A percentile compares a stretch with the other conserved stretches of the same genome.
phyloP scores from a whole-genome alignment of 495 filamentous ascomycete species.

The Annulohypoxylon moriforme region DNA sequence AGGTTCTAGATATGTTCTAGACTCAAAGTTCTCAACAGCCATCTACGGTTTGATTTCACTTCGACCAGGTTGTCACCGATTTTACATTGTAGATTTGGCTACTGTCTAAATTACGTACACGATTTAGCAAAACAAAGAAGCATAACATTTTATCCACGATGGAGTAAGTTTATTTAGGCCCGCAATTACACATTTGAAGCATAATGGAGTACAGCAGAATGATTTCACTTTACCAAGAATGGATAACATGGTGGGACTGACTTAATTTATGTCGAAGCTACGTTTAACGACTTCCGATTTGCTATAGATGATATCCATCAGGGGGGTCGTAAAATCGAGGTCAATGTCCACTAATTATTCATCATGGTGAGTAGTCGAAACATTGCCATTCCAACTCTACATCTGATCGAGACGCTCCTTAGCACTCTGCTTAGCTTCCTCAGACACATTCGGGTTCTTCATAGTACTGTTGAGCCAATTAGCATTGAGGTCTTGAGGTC shows the following conservation, averaged over 20 bases:
- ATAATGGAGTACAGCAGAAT: not conserved
- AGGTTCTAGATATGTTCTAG: not conserved
- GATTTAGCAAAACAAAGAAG: not conserved
- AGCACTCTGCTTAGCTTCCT: constrained; percentile 56
- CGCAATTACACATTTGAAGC: not conserved
- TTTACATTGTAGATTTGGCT: not conserved
- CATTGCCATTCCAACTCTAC: constrained; percentile 9
- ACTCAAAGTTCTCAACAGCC: not conserved
- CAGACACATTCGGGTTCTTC: constrained; percentile 57
- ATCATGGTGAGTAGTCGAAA: not conserved
- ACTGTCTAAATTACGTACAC: not conserved
- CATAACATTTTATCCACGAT: not conserved
- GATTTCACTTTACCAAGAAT: not conserved
- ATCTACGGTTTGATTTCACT: not conserved
- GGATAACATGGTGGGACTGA: not conserved
- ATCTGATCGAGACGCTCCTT: constrained; percentile 55
- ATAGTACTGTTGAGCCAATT: constrained; percentile 44
- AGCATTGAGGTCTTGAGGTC: not conserved
- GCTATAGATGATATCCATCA: not conserved
- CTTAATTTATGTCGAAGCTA: too few species aligned
- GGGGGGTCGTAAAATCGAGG: too few species aligned
- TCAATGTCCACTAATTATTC: not conserved
- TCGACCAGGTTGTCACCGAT: not conserved
- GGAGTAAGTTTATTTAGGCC: not conserved
- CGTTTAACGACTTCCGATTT: too few species aligned